phyloP scores from a whole-genome alignment of 2,329 filamentous ascomycete genomes.

The Zarea fungicola region DNA sequence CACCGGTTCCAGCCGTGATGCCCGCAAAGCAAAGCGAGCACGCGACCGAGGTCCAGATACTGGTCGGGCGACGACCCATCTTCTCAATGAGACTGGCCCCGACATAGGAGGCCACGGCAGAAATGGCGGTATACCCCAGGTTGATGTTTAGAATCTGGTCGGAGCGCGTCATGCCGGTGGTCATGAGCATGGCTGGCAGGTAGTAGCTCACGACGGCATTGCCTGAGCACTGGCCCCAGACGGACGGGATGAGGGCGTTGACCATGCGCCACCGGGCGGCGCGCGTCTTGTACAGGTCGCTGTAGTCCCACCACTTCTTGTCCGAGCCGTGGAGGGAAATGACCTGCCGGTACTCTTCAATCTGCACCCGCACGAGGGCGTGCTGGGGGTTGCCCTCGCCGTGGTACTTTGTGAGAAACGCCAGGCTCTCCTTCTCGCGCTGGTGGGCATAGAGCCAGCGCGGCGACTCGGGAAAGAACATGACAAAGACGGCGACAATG shows the following conservation, averaged over 20 bases:
- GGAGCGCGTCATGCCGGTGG: constrained; percentile 39
- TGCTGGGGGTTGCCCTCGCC: constrained; percentile 35
- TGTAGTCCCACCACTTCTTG: constrained; percentile 37
- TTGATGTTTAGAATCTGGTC: constrained; percentile 41
- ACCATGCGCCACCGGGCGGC: constrained; percentile 1
- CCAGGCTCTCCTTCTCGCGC: constrained; percentile 30
- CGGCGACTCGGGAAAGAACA: constrained; percentile 38
- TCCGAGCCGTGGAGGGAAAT: constrained; percentile 31
- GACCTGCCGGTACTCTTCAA: constrained; percentile 28
- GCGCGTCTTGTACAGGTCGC: constrained; percentile 30
- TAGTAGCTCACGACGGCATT: constrained; percentile 43
- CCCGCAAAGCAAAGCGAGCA: constrained; percentile 36
- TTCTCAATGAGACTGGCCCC: constrained; percentile 45
- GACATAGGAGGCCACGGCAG: constrained; percentile 41
- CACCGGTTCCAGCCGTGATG: constrained; percentile 42
- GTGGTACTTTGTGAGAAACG: constrained; percentile 31
- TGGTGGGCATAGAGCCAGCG: constrained; percentile 36
- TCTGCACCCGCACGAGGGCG: constrained; percentile 34
- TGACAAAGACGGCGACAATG: constrained; percentile 7
- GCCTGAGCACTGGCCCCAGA: constrained; percentile 43
- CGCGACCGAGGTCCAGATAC: constrained; percentile 41
- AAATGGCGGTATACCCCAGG: constrained; percentile 42
- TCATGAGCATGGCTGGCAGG: constrained; percentile 43
- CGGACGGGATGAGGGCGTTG: constrained; percentile 3
- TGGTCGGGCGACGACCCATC: constrained; percentile 46